phyloP scores from a whole-genome alignment of 768 basidiomycete genomes.

The Strobilomyces dryophilus region DNA sequence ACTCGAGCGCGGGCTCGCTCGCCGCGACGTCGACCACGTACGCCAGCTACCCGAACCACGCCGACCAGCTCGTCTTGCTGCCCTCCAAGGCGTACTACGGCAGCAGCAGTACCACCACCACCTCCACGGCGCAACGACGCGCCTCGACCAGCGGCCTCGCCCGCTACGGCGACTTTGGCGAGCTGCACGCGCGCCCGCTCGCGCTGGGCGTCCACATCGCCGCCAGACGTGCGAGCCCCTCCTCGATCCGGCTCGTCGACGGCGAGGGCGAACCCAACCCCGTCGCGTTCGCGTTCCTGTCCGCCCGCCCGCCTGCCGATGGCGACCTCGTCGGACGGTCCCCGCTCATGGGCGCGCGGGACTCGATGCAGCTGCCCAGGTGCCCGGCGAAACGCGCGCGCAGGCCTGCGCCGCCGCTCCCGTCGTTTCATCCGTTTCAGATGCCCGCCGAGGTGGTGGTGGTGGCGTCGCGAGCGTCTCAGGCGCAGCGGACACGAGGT shows the following conservation, averaged over 20 bases:
- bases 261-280: constrained; percentile 9
- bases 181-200: background rate
- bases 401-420: constrained; percentile 18
- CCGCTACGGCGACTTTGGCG: constrained; percentile 6
- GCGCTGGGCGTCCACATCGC: background rate
- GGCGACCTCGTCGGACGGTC: constrained; percentile 7
- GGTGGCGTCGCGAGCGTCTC: constrained; percentile 1
- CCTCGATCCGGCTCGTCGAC: constrained; percentile 26
- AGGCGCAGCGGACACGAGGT: background rate
- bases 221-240: constrained; percentile 13
- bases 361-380: constrained; percentile 28
- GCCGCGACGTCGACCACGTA: constrained; percentile 7
- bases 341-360: constrained; percentile 22
- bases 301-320: constrained; percentile 18
- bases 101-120: background rate
- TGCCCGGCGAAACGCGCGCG: constrained; percentile 11
- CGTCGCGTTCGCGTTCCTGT: constrained; percentile 23
- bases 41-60: constrained; percentile 6
- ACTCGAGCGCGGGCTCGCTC: constrained; percentile 4
- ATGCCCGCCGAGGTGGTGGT: background rate
- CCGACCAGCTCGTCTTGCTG: background rate
- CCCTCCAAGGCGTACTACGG: background rate
- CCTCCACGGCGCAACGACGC: background rate
- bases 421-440: constrained; percentile 12
- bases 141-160: background rate